A percentile compares a stretch with the other conserved stretches of the same genome.
phyloP scores from a whole-genome alignment of 495 filamentous ascomycete species.

The Penicillium maclennaniae region DNA sequence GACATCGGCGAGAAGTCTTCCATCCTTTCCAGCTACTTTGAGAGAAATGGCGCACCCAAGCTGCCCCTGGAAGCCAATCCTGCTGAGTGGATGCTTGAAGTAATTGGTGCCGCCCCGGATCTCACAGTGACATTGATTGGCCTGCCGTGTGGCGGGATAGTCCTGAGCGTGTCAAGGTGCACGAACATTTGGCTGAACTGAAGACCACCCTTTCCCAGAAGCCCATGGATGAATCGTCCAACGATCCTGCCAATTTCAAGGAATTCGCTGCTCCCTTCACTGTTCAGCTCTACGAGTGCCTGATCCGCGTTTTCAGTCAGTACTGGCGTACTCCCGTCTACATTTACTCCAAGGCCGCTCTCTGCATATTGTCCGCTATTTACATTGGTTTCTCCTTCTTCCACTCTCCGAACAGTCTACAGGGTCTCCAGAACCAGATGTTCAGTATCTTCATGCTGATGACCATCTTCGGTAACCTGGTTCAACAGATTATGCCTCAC shows the following conservation, averaged over 20 bases:
- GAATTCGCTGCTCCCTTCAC: constrained; percentile 55
- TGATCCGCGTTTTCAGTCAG: constrained; percentile 51
- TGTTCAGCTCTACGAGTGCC: constrained; percentile 50
- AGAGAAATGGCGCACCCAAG: constrained; percentile 67
- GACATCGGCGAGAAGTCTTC: constrained; percentile 78
- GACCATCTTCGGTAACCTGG: constrained; percentile 75
- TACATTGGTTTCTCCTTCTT: constrained; percentile 95
- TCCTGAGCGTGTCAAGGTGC: constrained; percentile 63
- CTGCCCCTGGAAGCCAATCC: constrained; percentile 75
- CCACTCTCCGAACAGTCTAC: constrained; percentile 63
- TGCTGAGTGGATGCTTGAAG: constrained; percentile 95
- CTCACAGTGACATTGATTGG: constrained; percentile 76
- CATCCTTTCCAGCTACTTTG: constrained; percentile 73
- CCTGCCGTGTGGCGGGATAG: constrained; percentile 73
- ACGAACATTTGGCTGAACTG: constrained; percentile 65
- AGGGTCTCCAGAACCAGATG: constrained; percentile 88
- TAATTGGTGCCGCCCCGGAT: constrained; percentile 87
- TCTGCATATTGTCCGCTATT: constrained; percentile 52
- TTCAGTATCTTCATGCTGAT: constrained; percentile 87
- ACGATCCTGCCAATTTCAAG: constrained; percentile 31
- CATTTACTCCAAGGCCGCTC: constrained; percentile 52
- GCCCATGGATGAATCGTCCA: constrained; percentile 26
- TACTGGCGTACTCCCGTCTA: constrained; percentile 61
- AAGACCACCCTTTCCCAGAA: constrained; percentile 55
- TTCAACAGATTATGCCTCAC: constrained; percentile 74